phyloP scores from a whole-genome alignment of 106 monocot genomes.

The Dendrobium huoshanense region DNA sequence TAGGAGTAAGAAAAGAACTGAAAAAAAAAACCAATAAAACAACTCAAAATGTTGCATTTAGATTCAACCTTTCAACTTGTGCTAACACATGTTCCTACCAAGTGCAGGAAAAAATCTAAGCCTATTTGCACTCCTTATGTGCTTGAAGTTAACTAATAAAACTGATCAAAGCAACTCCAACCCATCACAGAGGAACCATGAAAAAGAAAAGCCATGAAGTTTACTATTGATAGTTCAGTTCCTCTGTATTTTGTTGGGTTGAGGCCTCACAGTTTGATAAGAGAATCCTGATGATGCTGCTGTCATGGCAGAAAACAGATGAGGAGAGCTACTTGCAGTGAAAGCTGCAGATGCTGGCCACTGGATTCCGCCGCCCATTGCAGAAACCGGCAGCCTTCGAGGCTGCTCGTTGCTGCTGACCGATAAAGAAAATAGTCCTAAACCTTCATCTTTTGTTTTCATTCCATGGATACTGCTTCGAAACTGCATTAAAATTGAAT shows the following conservation, averaged over 20 bases:
- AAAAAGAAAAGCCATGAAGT: neutral
- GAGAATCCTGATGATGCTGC: conserved; percentile 12
- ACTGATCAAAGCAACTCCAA: neutral
- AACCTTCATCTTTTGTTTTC: neutral
- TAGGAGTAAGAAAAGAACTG: too few relatives aligned
- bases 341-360: too few relatives aligned
- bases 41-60: too few relatives aligned
- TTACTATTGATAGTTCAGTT: neutral
- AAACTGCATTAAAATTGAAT: neutral
- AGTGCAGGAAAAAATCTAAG: too few relatives aligned
- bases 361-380: too few relatives aligned
- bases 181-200: neutral
- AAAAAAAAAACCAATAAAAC: too few relatives aligned
- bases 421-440: neutral
- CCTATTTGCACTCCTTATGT: too few relatives aligned
- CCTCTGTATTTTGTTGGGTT: neutral
- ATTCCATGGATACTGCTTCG: neutral
- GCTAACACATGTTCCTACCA: too few relatives aligned
- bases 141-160: neutral
- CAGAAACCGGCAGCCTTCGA: neutral
- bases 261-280: conserved; percentile 5
- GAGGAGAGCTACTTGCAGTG: too few relatives aligned
- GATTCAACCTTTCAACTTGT: too few relatives aligned
- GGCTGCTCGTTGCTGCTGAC: neutral
- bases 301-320: neutral